Base-by-base conservation (phyloP, 352 stramenopile species). In the Hyphochytrium catenoides region DNA sequence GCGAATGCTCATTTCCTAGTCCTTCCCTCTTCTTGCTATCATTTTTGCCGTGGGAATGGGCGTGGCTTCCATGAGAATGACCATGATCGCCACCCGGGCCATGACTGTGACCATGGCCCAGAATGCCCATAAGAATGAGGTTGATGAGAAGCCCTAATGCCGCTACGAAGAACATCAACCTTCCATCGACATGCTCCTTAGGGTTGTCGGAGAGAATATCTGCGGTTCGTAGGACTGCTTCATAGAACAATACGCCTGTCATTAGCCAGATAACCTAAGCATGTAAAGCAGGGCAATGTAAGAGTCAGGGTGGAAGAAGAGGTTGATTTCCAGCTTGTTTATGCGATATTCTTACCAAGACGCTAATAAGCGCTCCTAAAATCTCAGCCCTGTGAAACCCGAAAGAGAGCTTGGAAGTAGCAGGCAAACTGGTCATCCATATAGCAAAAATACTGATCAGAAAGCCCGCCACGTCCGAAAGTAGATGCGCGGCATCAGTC, bases 141-240 rank as follows among this genome's bases (percentile, higher is more conserved):
- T 98, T 98, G 16, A 96, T 78, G 21, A 94, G 39, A 7, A 98
- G 70, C 0, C 88, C 89, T 48, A 97, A 82, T 37, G 59, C 61
- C 1, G 88, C 85, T 36, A 97, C 75, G 16, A 84, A 74, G 49
- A 86, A 87, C 91, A 98, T 98, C 43, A 97, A 47, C 42, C 78
- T 79, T 52, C 90, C 91, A 51, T 98, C 71, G 0, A 97, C 84
- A 34, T 48, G 45, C 46, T 84, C 74, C 28, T 60, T 50, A 8
- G 67, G 58, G 53, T 85, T 49, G 4, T 63, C 62, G 34, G 69
- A 20, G 12, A 90, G 51, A 26, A 59, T 74, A 37, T 81, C 64
- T 36, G 70, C 48, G 41, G 82, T 66, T 31, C 90, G 68, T 45
- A 76, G 52, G 25, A 96, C 53, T 0, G 87, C 91, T 29, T 93